Conservation (phyloP, 306 rosid species). For the Begonia loranthoides region DNA sequence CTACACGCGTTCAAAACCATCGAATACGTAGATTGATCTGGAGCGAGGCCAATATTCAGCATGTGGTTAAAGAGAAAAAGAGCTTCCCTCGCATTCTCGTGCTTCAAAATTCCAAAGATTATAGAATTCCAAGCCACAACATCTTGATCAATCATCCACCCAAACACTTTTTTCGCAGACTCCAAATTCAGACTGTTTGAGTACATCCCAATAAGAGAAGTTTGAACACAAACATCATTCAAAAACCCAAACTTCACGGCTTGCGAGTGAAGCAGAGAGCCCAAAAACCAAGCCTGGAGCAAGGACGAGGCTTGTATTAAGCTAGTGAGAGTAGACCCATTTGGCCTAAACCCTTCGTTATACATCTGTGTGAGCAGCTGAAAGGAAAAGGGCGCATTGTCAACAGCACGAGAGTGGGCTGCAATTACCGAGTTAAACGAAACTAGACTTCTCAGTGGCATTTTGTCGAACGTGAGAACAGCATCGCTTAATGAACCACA, state of each 20-base stretch:
- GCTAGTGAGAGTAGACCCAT: slow-evolving; percentile 54
- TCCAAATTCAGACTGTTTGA: slow-evolving; percentile 42
- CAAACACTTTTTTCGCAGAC: slow-evolving; percentile 43
- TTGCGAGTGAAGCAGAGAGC: slow-evolving; percentile 52
- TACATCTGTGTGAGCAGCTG: slow-evolving; percentile 30
- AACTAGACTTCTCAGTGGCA: slow-evolving; percentile 59
- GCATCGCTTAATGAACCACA: slow-evolving; percentile 36
- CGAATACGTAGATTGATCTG: slow-evolving; percentile 51
- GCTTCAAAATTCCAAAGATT: slow-evolving; percentile 49
- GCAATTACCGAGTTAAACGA: slow-evolving; percentile 68
- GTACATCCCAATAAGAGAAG: slow-evolving; percentile 68
- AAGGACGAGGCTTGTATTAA: slow-evolving; percentile 45
- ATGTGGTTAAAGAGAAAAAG: slow-evolving; percentile 28
- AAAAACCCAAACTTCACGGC: slow-evolving; percentile 53
- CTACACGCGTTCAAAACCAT: slow-evolving; percentile 55
- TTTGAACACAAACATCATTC: slow-evolving; percentile 43
- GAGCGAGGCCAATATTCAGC: slow-evolving; percentile 35
- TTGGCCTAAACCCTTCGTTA: slow-evolving; percentile 31
- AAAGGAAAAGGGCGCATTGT: slow-evolving; percentile 27
- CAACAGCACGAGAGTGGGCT: slow-evolving; percentile 35
- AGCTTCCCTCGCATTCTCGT: slow-evolving; percentile 26
- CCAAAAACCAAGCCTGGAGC: slow-evolving; percentile 37
- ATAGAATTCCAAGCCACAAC: slow-evolving; percentile 67
- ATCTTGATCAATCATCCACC: slow-evolving; percentile 40
- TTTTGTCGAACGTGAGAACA: slow-evolving; percentile 55